Evolutionary conservation across 768 basidiomycete species (phyloP), one percentile per base, ranked within the genome.

Genomic region (Amanita molliuscula): DNA sequence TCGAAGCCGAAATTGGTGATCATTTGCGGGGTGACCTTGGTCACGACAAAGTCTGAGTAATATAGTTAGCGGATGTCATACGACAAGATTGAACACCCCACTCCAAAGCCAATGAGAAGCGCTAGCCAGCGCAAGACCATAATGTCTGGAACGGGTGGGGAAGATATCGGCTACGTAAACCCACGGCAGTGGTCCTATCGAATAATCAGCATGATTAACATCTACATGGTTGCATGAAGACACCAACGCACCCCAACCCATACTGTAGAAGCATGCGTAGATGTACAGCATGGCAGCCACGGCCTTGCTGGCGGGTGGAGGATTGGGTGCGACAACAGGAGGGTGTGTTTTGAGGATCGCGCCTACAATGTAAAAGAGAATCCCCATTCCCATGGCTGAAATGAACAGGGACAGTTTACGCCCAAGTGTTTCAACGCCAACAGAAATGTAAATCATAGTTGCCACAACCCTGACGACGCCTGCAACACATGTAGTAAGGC

Each of bases 221-320:
- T n/a, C n/a, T n/a, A n/a, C n/a, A 16, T 44, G 33, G 15, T 15
- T 34, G 10, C 11, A 31, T 3, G 11, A 6, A 11, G 11, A 6
- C 11, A 41, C 9, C 7, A 26, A 56, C 67, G 53, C 47, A 67
- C 88, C 89, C 82, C 86, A 88, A 34, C 86, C 87, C 78, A 90
- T 84, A 3, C 82, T 86, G 64, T 91, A 92, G 65, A 90, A 90
- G 62, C 82, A 83, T 37, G 90, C 87, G 58, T 87, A 93, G 48
- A 92, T 77, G 61, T 92, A 93, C 25, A 92, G 65, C 78, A 89
- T 78, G 2, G 79, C 86, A 3, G 89, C 88, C 89, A 91, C 92
- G 0, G 75, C 90, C 61, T 84, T 80, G 1, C 84, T 67, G 66
- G 84, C 73, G 0, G 79, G 71, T 0, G 81, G 60, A 0, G 77